Base-by-base conservation (phyloP, 345 rosid genomes). In the Salix viminalis region DNA sequence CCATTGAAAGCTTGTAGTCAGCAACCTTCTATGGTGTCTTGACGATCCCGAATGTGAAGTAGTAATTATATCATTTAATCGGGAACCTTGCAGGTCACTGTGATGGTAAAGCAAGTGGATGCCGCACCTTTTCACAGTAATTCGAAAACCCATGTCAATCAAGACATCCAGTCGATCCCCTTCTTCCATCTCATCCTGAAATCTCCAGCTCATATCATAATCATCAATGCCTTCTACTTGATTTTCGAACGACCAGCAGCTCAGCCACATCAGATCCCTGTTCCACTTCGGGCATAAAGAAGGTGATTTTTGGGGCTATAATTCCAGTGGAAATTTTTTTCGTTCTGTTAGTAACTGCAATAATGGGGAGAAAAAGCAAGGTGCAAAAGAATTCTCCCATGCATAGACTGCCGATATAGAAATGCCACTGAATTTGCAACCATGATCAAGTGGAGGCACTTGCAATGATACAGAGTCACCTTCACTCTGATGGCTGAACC, bases 401-500 rank as follows among this genome's bases (percentile, higher is more conserved):
- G 13, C 48, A 44, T 72, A 72, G 10, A 18, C 39, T 12, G 41
- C 75, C 23, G 18, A 56, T 54, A 65, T 72, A 54, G 15, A 44
- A 56, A 72, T 16, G 1, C 75, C 75, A 13, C 2, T 72, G 16
- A 72, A 19, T 6, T 4, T 54, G 6, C 46, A 72, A 72, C 19
- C 62, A 7, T 10, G 58, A 30, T 70, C 62, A 48, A 70, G 56
- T 12, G 30, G 44, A 32, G 72, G 78, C 71, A 67, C 65, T 11
- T 12, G 42, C 16, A 66, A 7, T 5, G 72, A 66, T 48, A 48
- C 44, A 0, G 42, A 6, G 21, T 42, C 34, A 18, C 60, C 76
- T 42, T 74, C 39, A 24, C 13, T 74, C 46, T 62, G 60, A 74
- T 74, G 60, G 58, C 34, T 42, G 41, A 74, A 74, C 76, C 76